Base-by-base conservation (phyloP, 176 grass and related monocot genomes). In the Musa acuminata region DNA sequence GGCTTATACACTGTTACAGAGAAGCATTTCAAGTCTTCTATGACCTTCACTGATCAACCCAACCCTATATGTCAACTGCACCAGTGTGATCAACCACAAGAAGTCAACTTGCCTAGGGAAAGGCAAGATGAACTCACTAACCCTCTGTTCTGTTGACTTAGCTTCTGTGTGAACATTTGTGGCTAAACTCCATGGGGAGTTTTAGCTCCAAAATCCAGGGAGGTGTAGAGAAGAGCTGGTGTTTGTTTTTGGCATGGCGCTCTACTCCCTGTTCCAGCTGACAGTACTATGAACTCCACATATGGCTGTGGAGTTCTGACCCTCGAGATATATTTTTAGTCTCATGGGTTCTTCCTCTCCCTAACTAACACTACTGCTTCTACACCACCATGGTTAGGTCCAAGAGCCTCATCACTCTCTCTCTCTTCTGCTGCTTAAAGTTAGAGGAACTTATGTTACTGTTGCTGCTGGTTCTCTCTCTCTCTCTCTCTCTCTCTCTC, bases 161-260 rank as follows among this genome's bases (percentile, higher is more conserved):
- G 2, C 10, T 48, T 60, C 24, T 12, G 5, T 24, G 57, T 64
- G 75, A 65, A 64, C 59, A 77, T 77, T 52, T 63, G 58, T 23
- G 75, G 59, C 48, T 26, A 25, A 19, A n/a, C 75, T 77, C 75
- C 49, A 2, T 11, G 75, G 49, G 27, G 72, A 8, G 72, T 21
- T 58, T 3, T 35, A 52, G 60, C 75, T 43, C 35, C 16, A 64
- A 9, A 43, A 43, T 0, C 50, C 22, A 27, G 62, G 58, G 21
- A 25, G 58, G 60, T 24, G 43, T 10, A 25, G 58, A 77, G 75
- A 48, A 64, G 48, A 52, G 60, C 60, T 19, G 53, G 58, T 77
- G 75, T 77, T 77, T 77, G 75, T 77, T 77, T 77, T 77, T 77
- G 58, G 60, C 75, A 77, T 52, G 7, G 52, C 29, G 60, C 60